Percentiles rank a stretch among this genome's conserved stretches.
Conservation (phyloP, 768 basidiomycete species). For the Lenzites betulinus region DNA sequence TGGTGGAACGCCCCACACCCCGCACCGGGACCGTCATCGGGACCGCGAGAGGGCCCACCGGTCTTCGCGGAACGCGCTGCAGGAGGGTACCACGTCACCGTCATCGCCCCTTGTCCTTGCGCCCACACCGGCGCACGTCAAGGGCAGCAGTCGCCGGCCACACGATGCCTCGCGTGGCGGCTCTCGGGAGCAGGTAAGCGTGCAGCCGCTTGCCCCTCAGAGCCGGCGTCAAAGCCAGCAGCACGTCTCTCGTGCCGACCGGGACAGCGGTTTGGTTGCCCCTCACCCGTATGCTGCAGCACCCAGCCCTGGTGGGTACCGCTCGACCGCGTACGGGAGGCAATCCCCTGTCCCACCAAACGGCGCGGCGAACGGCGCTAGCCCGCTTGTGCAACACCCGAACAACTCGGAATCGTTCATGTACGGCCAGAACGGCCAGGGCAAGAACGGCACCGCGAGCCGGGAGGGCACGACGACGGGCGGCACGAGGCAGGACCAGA, state of each 20-base stretch:
- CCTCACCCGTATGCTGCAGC: slow-evolving; percentile 77
- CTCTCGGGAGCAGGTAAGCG: slow-evolving; percentile 50
- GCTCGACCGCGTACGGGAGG: slow-evolving; percentile 57
- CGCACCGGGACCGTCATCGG: slow-evolving; percentile 55
- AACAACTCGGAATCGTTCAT: slow-evolving; percentile 60
- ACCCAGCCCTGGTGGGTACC: slow-evolving; percentile 58
- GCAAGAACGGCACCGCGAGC: slow-evolving; percentile 44
- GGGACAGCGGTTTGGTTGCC: slow-evolving; percentile 47
- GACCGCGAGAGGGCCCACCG: slow-evolving; percentile 42
- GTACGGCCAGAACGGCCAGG: slow-evolving; percentile 60
- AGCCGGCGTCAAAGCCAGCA: slow-evolving; percentile 72
- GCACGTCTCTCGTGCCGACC: slow-evolving; percentile 33
- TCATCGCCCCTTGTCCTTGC: slow-evolving; percentile 61
- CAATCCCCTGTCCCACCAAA: slow-evolving; percentile 35
- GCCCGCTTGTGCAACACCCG: slow-evolving; percentile 44
- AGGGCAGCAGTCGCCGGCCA: slow-evolving; percentile 52
- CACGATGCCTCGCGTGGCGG: slow-evolving; percentile 57
- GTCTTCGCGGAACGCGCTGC: slow-evolving; percentile 50
- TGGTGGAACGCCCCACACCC: slow-evolving; percentile 54
- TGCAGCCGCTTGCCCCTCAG: slow-evolving; percentile 65
- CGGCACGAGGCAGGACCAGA: slow-evolving; percentile 38
- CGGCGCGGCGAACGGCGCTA: slow-evolving; percentile 33
- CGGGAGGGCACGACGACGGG: slow-evolving; percentile 53
- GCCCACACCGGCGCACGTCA: slow-evolving; percentile 68
- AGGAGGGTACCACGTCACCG: slow-evolving; percentile 52